Base-by-base conservation (phyloP, 441 rosid genomes). In the Caryocar brasiliense region DNA sequence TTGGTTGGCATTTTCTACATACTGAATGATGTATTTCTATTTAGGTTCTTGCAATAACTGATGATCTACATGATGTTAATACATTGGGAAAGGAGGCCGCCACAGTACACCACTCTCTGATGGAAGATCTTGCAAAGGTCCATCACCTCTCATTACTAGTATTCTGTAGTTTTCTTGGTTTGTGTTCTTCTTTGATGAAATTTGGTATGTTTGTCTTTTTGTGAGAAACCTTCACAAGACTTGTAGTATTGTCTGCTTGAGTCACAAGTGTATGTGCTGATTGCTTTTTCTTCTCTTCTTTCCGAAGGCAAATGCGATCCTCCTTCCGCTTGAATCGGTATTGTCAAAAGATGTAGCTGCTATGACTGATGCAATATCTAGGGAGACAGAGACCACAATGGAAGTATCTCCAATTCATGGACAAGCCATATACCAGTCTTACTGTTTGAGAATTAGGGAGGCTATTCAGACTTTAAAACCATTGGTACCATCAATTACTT, bases 401-500 rank as follows among this genome's bases (percentile, higher is more conserved):
- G 98, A 87, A 71, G 81, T 85, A 62, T 85, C 82, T 46, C 86
- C 91, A 20, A 79, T 87, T 51, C 96, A 87, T 68, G 96, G 96
- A 49, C 95, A 87, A 63, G 95, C 93, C 29, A 86, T 91, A 65
- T 85, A 87, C 68, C 95, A 82, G 68, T 87, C 98, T 26, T 87
- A 87, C 59, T 52, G 78, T 73, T 56, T 67, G 59, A 82, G 80
- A 73, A 62, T 85, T 67, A 77, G 82, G 75, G 98, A 91, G 71
- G 80, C 86, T 64, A 72, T 49, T 65, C 84, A 80, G 76, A 72
- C 68, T 56, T 68, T 85, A 61, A 78, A 72, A 62, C 85, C 83
- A 25, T 66, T 71, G 66, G 72, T 82, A 52, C 85, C 84, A 56
- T 72, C 95, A 49, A 71, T 77, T 48, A 38, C 64, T 43, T 47